phyloP scores from a whole-genome alignment of 192 early-diverging fungal genomes.

The Rhizophagus clarus region DNA sequence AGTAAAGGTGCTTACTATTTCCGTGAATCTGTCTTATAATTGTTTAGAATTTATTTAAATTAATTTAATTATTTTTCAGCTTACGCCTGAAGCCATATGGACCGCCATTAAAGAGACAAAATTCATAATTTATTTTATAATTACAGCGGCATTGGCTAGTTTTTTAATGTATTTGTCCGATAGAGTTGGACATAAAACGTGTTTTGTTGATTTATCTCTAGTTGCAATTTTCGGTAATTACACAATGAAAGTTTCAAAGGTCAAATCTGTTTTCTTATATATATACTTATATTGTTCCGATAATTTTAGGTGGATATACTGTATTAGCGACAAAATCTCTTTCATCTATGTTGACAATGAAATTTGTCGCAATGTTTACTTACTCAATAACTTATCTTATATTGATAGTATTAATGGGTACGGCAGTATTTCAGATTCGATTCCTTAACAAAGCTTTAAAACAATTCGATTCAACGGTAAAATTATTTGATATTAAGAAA shows the following conservation, averaged over 20 bases:
- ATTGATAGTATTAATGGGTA: conserved; percentile 57
- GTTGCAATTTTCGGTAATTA: conserved; percentile 69
- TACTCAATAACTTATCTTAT: conserved; percentile 67
- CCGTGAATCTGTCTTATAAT: neutral
- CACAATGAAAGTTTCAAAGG: neutral
- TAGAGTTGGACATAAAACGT: conserved; percentile 50
- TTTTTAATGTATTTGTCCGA: conserved; percentile 49
- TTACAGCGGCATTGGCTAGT: conserved; percentile 39
- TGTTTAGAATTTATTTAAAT: neutral
- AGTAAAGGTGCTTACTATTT: conserved; percentile 41
- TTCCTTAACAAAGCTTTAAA: conserved; percentile 69
- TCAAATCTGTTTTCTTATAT: neutral
- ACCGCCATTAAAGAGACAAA: conserved; percentile 52
- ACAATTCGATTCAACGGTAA: conserved; percentile 63
- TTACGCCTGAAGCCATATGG: conserved; percentile 54
- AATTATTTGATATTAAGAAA: neutral
- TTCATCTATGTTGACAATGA: conserved; percentile 64
- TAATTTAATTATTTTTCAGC: conserved; percentile 13
- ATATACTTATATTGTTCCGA: neutral
- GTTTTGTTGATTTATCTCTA: conserved; percentile 65
- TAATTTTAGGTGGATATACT: conserved; percentile 64
- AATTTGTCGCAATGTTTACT: conserved; percentile 63
- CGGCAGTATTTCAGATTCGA: conserved; percentile 65
- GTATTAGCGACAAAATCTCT: conserved; percentile 72
- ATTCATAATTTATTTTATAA: conserved; percentile 58